Base-by-base conservation (phyloP, 805 yeast genomes). In the Myxozyma monticola region DNA sequence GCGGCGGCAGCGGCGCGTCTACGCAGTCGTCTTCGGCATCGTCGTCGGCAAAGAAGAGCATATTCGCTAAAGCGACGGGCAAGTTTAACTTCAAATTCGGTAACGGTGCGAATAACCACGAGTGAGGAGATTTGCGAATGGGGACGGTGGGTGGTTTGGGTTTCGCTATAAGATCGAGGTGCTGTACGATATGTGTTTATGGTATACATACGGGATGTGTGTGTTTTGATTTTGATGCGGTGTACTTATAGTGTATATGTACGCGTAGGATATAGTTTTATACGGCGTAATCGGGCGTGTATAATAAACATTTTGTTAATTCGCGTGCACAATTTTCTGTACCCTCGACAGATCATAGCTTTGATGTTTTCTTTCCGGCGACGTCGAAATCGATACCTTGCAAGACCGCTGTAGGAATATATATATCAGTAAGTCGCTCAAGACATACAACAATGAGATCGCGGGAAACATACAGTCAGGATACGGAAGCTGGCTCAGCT, bases 31-130 rank as follows among this genome's bases (percentile, higher is more conserved):
- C 31, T 10, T 14, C 31, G 9, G 14, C 31, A 10, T 10, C 9
- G 9, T 9, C 9, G 31, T 10, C 14, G 9, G 21, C 25, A 7
- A 48, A 51, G 41, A 47, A 45, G 17, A 36, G 47, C 8, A 41
- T 52, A 1, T 49, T 52, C 24, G 43, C 49, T 3, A 45, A 45
- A 34, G 49, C 49, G 4, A 39, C 49, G 4, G 45, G 45, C 20
- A 45, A 45, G 22, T 39, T 45, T 18, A 45, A 45, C 22, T 40
- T 45, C 28, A 45, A 45, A 24, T 34, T 45, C 22, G 38, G 49
- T 9, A 45, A 24, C 15, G 38, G 25, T 18, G 29, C 12, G 14
- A 28, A 28, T n/a, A n/a, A n/a, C n/a, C n/a, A n/a, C n/a, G n/a
- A n/a, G n/a, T n/a, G n/a, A n/a, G n/a, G n/a, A n/a, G n/a, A n/a